These are phyloP conservation scores for Brachypodium distachyon DNA, from an alignment of 202 grass and related monocot species.

Conservation along the genomic window DNA sequence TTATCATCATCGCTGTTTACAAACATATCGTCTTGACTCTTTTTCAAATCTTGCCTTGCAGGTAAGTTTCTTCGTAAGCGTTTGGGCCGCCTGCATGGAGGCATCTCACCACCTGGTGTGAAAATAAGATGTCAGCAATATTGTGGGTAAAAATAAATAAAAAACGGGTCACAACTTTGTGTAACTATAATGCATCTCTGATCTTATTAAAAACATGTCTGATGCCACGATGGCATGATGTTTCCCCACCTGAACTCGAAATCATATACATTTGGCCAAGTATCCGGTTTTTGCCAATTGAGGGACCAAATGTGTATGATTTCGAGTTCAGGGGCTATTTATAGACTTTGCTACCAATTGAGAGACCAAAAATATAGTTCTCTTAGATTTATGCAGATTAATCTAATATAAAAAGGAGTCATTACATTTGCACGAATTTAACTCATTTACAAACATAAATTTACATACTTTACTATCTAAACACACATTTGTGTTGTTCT, in stretches of 20 bases:
- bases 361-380: no score
- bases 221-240: no score
- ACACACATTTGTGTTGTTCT: neutral
- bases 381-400: neutral
- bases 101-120: neutral
- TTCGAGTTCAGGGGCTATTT: no score
- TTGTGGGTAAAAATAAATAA: neutral
- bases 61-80: neutral
- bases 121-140: neutral
- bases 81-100: neutral
- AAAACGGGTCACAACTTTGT: neutral
- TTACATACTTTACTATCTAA: neutral
- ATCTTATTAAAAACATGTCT: neutral
- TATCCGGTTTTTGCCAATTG: no score
- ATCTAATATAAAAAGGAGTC: neutral
- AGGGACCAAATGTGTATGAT: no score
- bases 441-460: neutral
- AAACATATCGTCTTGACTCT: conserved; percentile 3
- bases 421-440: neutral
- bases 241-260: no score
- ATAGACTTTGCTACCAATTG: no score
- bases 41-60: neutral
- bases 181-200: neutral
- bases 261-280: no score
- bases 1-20: conserved; percentile 5